A percentile compares a stretch with the other conserved stretches of the same genome.
Conservation (phyloP, 805 yeast genomes). For the Myxozyma monticola region DNA sequence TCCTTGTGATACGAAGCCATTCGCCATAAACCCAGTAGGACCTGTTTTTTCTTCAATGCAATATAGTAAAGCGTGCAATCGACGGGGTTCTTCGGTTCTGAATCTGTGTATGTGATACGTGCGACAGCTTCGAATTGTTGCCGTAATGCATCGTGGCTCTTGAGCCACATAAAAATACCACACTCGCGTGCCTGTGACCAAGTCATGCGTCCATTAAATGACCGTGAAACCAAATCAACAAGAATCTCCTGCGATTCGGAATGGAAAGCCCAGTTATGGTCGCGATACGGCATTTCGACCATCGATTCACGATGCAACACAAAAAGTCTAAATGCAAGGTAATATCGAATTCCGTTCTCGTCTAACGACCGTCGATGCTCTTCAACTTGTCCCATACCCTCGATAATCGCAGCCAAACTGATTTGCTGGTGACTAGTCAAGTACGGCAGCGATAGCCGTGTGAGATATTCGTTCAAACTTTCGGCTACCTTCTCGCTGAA, state of each 20-base stretch:
- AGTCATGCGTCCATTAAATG: constrained; percentile 48
- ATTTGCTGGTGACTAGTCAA: constrained; percentile 89
- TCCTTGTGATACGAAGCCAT: constrained; percentile 74
- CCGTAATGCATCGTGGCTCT: constrained; percentile 44
- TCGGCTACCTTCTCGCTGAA: constrained; percentile 50
- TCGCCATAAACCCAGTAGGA: constrained; percentile 80
- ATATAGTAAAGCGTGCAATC: constrained; percentile 71
- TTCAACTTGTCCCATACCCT: constrained; percentile 59
- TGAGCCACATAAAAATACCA: constrained; percentile 74
- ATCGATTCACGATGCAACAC: constrained; percentile 55
- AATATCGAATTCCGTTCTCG: constrained; percentile 67
- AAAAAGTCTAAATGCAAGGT: constrained; percentile 25
- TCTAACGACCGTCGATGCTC: constrained; percentile 50
- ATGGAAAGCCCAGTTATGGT: constrained; percentile 83
- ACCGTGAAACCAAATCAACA: constrained; percentile 49
- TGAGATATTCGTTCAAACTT: constrained; percentile 58
- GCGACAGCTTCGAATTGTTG: constrained; percentile 69
- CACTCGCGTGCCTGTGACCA: constrained; percentile 63
- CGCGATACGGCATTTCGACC: constrained; percentile 66
- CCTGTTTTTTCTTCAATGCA: constrained; percentile 74
- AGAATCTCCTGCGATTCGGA: constrained; percentile 74
- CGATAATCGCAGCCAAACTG: constrained; percentile 69
- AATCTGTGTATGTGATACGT: constrained; percentile 61
- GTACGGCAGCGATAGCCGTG: constrained; percentile 68
- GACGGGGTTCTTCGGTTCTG: constrained; percentile 67